Evolutionary conservation across 768 basidiomycete species (phyloP), one percentile per base, ranked within the genome.

Genomic region (Lactifluus pinguis): DNA sequence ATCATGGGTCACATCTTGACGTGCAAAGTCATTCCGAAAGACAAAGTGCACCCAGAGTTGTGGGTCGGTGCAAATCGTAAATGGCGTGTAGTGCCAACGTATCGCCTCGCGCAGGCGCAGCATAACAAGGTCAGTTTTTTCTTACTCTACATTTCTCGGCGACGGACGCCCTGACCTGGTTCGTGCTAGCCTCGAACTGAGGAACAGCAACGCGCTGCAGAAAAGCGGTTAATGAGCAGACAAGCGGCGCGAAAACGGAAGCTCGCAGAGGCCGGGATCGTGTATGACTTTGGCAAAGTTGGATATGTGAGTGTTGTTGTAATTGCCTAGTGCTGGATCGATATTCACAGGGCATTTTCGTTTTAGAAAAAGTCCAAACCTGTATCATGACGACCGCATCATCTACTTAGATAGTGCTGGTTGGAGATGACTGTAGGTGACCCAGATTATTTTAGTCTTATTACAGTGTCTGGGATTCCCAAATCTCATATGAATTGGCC

Each of bases 1-100:
- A 79, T 99, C 65, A 83, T 89, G 80, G 95, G 95, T 7, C 95
- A 97, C 70, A 88, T 99, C 64, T 79, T 99, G 57, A 83, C 82
- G 48, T 98, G 95, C 77, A 89, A 91, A 73, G 73, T 94, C 54
- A 84, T 98, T 61, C 92, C 97, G 44, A 85, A 85, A 66, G 92
- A 95, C 29, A 73, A 95, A 62, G 83, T 98, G 1, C 95, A 98
- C 71, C 89, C 94, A 13, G 84, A 95, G 69, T 74, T 98, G 1
- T 99, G 97, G 97, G 77, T 95, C 11, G 95, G 97, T n/a, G 92
- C 95, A 19, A 97, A 98, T 75, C 83, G 88, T 66, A 94, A 92
- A 71, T 98, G 88, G 86, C 79, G 86, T 65, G 72, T 75, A 4
- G 81, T 98, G 11, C 95, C 97, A 0, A 74, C 73, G 17, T 86